Percentiles rank a stretch among this genome's conserved stretches.
Conservation (phyloP, 2,329 filamentous ascomycete species). For the Fusarium multiceps region DNA sequence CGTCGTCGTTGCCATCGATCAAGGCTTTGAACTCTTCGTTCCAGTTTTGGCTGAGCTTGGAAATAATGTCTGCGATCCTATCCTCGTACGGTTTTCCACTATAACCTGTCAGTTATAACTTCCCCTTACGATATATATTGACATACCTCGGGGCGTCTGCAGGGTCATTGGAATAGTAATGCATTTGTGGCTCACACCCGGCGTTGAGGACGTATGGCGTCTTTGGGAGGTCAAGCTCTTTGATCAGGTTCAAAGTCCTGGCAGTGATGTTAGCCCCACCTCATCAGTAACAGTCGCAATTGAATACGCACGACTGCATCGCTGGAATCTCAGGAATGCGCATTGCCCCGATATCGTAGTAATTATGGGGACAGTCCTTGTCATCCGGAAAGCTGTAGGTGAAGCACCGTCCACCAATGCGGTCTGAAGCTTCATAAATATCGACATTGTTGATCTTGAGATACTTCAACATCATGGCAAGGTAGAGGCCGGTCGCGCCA, state of each 20-base stretch:
- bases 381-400: constrained; percentile 14
- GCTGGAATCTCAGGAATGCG: constrained; percentile 28
- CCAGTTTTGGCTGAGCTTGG: background rate
- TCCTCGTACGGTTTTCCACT: background rate
- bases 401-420: constrained; percentile 15
- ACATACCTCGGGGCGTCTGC: background rate
- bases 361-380: constrained; percentile 15
- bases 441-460: constrained; percentile 23
- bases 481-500: constrained; percentile 23
- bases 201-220: constrained; percentile 1
- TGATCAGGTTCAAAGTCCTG: constrained; percentile 8
- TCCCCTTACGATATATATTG: accelerated
- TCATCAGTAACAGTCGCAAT: accelerated
- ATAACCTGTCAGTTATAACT: accelerated
- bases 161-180: constrained; percentile 4
- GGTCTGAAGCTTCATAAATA: constrained; percentile 23
- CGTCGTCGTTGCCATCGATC: background rate
- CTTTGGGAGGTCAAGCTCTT: background rate
- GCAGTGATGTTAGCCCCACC: accelerated
- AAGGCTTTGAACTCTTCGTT: background rate
- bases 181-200: constrained; percentile 1
- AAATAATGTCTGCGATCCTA: background rate
- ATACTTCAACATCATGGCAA: constrained; percentile 32
- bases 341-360: constrained; percentile 34
- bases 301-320: constrained; percentile 15